These are phyloP conservation scores for Stemphylium beticola DNA, from an alignment of 2,329 filamentous ascomycete genomes.

Conservation along the genomic window DNA sequence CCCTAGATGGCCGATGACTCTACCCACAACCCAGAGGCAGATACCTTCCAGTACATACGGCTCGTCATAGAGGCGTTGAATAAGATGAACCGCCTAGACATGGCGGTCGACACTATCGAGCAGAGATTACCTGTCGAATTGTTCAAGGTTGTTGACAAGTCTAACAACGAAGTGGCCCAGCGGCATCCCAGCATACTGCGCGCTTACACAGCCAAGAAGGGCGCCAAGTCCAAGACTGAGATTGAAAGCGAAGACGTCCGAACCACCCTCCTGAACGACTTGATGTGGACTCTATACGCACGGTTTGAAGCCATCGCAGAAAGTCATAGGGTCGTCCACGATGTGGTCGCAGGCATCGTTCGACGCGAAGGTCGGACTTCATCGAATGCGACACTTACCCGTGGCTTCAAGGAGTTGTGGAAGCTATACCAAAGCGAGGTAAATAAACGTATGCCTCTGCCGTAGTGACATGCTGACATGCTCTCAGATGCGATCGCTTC, in stretches of 20 bases:
- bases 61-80: conserved; percentile 88
- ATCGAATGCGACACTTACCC: conserved; percentile 69
- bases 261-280: conserved; percentile 85
- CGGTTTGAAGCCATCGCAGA: conserved; percentile 98
- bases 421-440: conserved; percentile 93
- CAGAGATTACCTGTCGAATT: conserved; percentile 92
- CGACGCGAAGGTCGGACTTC: conserved; percentile 72
- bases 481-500: conserved; percentile 75
- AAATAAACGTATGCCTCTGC: background rate
- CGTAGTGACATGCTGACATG: conserved; percentile 2
- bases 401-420: conserved; percentile 96
- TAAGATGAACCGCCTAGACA: conserved; percentile 83
- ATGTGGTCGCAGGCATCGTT: conserved; percentile 85
- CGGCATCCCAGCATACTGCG: conserved; percentile 83
- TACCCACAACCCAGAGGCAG: conserved; percentile 89
- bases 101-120: conserved; percentile 87
- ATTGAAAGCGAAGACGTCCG: conserved; percentile 74
- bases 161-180: conserved; percentile 90
- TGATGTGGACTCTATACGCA: conserved; percentile 89
- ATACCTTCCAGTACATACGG: conserved; percentile 92
- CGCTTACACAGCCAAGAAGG: conserved; percentile 57
- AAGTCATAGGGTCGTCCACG: conserved; percentile 90
- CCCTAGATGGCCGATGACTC: conserved; percentile 77
- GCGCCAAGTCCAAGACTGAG: conserved; percentile 64
- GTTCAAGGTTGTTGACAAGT: conserved; percentile 92